A percentile compares a stretch with the other conserved stretches of the same genome.
Conservation (phyloP, 805 yeast genomes). For the Wickerhamiella azymoides region DNA sequence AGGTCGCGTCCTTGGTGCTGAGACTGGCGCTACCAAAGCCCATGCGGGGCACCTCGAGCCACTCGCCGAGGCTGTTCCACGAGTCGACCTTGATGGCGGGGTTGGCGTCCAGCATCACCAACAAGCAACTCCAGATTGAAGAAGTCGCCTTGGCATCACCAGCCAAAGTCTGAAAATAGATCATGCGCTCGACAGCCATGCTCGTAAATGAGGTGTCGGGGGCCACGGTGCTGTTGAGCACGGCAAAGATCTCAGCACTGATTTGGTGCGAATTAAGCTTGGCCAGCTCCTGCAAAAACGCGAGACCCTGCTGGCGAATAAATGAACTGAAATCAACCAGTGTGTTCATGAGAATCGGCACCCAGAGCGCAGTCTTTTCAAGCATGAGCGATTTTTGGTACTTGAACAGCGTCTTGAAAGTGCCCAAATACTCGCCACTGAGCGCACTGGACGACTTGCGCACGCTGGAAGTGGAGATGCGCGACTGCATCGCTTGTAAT, state of each 20-base stretch:
- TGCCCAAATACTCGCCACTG: constrained; percentile 5
- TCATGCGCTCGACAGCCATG: constrained; percentile 3
- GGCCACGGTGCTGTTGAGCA: not conserved
- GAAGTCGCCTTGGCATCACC: constrained; percentile 8
- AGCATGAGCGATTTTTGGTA: constrained; percentile 3
- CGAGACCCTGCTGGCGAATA: constrained; percentile 8
- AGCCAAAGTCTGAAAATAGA: not conserved
- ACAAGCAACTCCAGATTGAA: constrained; percentile 6
- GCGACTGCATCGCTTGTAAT: not conserved
- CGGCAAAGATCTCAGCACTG: not conserved
- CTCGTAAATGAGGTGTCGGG: not conserved
- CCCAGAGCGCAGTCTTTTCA: constrained; percentile 7
- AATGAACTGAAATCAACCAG: constrained; percentile 8
- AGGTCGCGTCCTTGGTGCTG: constrained; percentile 6
- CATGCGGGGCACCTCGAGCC: constrained; percentile 12
- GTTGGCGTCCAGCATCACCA: constrained; percentile 4
- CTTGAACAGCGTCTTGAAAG: constrained; percentile 4
- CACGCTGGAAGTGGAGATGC: not conserved
- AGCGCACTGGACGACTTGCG: constrained; percentile 3
- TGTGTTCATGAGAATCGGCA: not conserved
- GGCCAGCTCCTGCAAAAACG: constrained; percentile 3
- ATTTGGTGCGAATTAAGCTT: not conserved
- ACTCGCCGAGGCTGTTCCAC: constrained; percentile 6
- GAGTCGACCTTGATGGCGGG: constrained; percentile 4
- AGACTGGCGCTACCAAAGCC: constrained; percentile 8